These are phyloP conservation scores for Arxiozyma slooffiae DNA, from an alignment of 1,139 yeast genomes.

Conservation along the genomic window DNA sequence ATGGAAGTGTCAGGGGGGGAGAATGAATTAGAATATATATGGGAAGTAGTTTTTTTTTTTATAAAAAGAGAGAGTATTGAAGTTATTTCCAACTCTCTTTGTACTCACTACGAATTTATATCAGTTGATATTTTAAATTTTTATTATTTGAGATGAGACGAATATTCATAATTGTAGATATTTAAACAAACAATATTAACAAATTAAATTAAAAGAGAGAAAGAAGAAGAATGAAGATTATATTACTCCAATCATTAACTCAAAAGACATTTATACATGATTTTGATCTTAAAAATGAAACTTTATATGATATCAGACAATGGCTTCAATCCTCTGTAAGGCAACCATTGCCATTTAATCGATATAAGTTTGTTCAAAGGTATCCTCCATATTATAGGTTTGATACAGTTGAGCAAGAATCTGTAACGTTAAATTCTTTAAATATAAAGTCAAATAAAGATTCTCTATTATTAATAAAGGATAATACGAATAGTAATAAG, in stretches of 20 bases:
- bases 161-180: no score
- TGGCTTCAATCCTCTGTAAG: background rate
- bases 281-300: background rate
- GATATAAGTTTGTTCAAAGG: slow-evolving; percentile 1
- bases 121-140: no score
- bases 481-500: background rate
- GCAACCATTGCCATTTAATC: slow-evolving; percentile 3
- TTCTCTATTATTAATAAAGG: background rate
- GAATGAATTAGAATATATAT: no score
- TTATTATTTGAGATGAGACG: no score
- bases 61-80: no score
- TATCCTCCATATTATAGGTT: background rate
- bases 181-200: no score
- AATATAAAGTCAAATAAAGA: background rate
- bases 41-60: no score
- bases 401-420: background rate
- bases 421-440: background rate
- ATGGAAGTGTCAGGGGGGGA: no score
- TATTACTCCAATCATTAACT: background rate
- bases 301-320: background rate
- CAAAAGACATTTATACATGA: background rate
- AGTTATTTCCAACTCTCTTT: no score
- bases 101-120: no score
- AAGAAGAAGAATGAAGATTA: background rate
- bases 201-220: no score